These are phyloP conservation scores for Pichia sp. DNA, from an alignment of 1,139 yeast species.

Conservation along the genomic window DNA sequence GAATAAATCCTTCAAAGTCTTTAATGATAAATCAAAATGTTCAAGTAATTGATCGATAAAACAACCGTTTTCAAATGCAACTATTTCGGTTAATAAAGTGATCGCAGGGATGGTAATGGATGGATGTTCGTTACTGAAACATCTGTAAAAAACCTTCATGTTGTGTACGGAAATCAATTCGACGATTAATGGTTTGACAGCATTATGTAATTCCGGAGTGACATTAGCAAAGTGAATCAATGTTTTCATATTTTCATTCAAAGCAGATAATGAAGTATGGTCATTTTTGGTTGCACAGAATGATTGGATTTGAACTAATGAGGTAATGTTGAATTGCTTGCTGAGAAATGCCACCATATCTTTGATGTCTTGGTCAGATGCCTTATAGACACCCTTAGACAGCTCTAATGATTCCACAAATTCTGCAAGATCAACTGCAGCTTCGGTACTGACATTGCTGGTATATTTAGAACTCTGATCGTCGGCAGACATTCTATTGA, in stretches of 20 bases:
- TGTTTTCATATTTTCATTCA: conserved; percentile 38
- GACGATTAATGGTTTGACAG: conserved; percentile 44
- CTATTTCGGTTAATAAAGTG: conserved; percentile 51
- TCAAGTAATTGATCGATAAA: conserved; percentile 58
- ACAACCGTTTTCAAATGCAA: conserved; percentile 47
- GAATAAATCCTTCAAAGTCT: conserved; percentile 61
- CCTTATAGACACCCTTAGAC: background rate
- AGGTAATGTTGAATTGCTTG: conserved; percentile 26
- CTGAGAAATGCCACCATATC: conserved; percentile 21
- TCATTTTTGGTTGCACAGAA: conserved; percentile 64
- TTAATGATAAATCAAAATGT: conserved; percentile 64
- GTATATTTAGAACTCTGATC: conserved; percentile 20
- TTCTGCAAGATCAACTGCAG: conserved; percentile 19
- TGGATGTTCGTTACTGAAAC: conserved; percentile 58
- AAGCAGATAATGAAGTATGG: conserved; percentile 46
- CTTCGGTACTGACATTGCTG: conserved; percentile 19
- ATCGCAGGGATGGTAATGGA: conserved; percentile 62
- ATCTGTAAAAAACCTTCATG: conserved; percentile 65
- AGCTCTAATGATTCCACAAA: conserved; percentile 14
- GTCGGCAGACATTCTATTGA: background rate
- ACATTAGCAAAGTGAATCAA: conserved; percentile 30
- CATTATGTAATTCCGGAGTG: conserved; percentile 23
- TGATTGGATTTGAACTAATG: conserved; percentile 56
- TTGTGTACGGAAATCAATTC: conserved; percentile 54
- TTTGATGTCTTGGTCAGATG: conserved; percentile 1